Conservation (phyloP, 257 asterid species). For the Mitragyna speciosa region DNA sequence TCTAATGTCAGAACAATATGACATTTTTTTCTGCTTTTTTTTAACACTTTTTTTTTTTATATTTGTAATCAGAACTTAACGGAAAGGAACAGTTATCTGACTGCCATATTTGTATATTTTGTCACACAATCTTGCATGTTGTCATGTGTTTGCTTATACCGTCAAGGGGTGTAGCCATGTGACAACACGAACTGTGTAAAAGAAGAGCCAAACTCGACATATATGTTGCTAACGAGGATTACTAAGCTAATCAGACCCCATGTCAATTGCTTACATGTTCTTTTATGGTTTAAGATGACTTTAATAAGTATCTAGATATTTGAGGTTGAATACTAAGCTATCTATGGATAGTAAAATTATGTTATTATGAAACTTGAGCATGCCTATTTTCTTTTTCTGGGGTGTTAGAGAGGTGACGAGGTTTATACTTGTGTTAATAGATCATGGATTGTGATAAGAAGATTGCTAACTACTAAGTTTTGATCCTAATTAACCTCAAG, state of each 20-base stretch:
- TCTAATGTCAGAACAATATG: background rate
- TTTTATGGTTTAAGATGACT: too few species aligned
- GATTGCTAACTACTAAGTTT: too few species aligned
- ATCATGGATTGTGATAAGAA: too few species aligned
- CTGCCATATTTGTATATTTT: constrained; percentile 5
- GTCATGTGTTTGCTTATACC: constrained; percentile 8
- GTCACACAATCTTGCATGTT: background rate
- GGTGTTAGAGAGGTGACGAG: too few species aligned
- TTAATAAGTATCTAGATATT: too few species aligned
- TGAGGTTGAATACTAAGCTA: too few species aligned
- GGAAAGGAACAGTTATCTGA: background rate
- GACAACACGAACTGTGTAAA: constrained; percentile 12
- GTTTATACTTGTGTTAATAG: too few species aligned
- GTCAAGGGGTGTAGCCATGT: background rate
- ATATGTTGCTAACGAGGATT: background rate
- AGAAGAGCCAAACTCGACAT: background rate
- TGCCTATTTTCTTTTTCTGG: too few species aligned
- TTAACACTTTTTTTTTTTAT: background rate
- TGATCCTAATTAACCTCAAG: too few species aligned
- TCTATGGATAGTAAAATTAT: too few species aligned
- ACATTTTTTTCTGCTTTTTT: background rate
- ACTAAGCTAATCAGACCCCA: background rate
- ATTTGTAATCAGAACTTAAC: background rate
- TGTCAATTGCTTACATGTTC: background rate
- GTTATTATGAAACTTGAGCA: too few species aligned